These are phyloP conservation scores for Mucor plumbeus DNA, from an alignment of 371 early-diverging fungal genomes.

Conservation along the genomic window DNA sequence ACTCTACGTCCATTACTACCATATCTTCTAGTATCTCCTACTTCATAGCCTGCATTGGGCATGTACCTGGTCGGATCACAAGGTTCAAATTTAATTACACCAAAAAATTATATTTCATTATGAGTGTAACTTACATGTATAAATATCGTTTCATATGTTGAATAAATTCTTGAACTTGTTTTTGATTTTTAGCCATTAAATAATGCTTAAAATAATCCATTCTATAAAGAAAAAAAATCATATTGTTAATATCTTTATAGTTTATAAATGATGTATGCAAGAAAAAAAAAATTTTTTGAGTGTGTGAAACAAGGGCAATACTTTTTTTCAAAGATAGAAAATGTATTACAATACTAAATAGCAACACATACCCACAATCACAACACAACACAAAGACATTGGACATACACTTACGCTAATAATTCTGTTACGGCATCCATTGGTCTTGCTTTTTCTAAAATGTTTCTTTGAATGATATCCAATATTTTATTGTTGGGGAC, in stretches of 20 bases:
- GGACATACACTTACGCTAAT: constrained; percentile 38
- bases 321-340: background rate
- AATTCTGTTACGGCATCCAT: constrained; percentile 55
- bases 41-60: constrained; percentile 85
- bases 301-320: constrained; percentile 8
- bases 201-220: constrained; percentile 49
- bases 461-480: constrained; percentile 57
- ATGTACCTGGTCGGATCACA: constrained; percentile 69
- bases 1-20: constrained; percentile 65
- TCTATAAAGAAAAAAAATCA: constrained; percentile 28
- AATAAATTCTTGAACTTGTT: constrained; percentile 45
- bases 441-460: constrained; percentile 47
- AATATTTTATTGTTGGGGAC: constrained; percentile 44
- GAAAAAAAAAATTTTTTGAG: constrained; percentile 3
- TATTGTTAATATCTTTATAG: background rate
- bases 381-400: background rate
- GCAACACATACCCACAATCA: constrained; percentile 1
- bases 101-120: constrained; percentile 43
- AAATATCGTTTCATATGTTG: constrained; percentile 58
- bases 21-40: constrained; percentile 78
- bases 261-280: background rate
- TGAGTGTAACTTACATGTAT: constrained; percentile 46
- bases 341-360: background rate
- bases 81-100: constrained; percentile 24
- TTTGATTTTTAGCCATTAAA: constrained; percentile 33